phyloP scores from a whole-genome alignment of 495 filamentous ascomycete genomes.

The Echria macrotheca region DNA sequence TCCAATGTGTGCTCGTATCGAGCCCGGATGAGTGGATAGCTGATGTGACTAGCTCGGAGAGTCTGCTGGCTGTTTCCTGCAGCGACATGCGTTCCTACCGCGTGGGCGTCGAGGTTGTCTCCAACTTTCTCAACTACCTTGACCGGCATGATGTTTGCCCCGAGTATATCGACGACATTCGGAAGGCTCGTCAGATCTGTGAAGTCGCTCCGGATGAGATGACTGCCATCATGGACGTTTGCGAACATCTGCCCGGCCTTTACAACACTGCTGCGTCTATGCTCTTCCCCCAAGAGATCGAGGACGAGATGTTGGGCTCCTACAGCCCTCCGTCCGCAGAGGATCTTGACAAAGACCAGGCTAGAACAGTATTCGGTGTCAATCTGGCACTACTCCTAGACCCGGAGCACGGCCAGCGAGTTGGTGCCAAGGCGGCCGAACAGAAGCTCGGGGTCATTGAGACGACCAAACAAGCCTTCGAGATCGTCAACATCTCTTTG shows the following conservation, averaged over 20 bases:
- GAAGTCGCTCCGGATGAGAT: slow-evolving; percentile 63
- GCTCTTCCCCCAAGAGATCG: slow-evolving; percentile 22
- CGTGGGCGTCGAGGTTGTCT: slow-evolving; percentile 49
- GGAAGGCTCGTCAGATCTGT: slow-evolving; percentile 61
- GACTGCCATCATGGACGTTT: slow-evolving; percentile 46
- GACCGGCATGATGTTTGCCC: slow-evolving; percentile 78
- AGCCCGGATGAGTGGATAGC: not conserved
- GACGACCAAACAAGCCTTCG: slow-evolving; percentile 30
- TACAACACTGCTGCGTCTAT: slow-evolving; percentile 58
- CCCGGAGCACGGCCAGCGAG: slow-evolving; percentile 3
- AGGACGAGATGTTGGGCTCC: slow-evolving; percentile 14
- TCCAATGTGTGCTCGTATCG: not conserved
- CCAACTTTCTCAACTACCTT: slow-evolving; percentile 87
- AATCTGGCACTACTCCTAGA: slow-evolving; percentile 15
- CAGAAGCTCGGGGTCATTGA: slow-evolving; percentile 3
- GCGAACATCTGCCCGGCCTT: slow-evolving; percentile 54
- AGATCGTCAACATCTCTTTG: slow-evolving; percentile 23
- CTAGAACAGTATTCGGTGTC: slow-evolving; percentile 8
- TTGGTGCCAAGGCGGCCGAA: not conserved
- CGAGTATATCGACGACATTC: slow-evolving; percentile 64
- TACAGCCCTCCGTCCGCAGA: too few species aligned
- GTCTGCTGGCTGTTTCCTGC: slow-evolving; percentile 14
- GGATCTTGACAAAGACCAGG: slow-evolving; percentile 13
- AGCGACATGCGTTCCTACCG: slow-evolving; percentile 9
- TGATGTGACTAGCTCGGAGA: slow-evolving; percentile 16